Percentiles rank a stretch among this genome's conserved stretches.
Conservation (phyloP, 2,329 filamentous ascomycete species). For the Neophaeococcomyces mojaviensis region DNA sequence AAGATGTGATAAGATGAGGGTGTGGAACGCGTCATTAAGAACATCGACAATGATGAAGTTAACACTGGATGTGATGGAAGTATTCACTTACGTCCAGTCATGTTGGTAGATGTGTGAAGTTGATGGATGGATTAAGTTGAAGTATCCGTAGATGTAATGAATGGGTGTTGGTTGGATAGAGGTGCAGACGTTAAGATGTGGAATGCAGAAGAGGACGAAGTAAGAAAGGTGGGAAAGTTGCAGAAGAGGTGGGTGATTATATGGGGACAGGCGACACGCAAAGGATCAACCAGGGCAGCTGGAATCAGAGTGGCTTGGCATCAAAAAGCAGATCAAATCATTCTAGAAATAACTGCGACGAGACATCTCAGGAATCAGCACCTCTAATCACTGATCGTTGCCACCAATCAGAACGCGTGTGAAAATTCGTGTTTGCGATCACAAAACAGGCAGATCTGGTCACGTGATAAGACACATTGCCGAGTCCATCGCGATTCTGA, state of each 20-base stretch:
- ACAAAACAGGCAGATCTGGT: no score
- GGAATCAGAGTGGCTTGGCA: constrained; percentile 1
- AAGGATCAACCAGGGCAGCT: constrained; percentile 5
- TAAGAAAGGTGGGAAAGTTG: constrained; percentile 10
- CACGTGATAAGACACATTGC: no score
- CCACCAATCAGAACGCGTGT: neutral
- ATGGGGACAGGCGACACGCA: constrained; percentile 11
- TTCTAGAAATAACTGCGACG: neutral
- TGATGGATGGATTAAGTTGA: constrained; percentile 20
- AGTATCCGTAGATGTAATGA: constrained; percentile 11
- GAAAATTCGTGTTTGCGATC: neutral
- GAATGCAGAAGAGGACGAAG: constrained; percentile 14
- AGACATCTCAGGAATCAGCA: neutral
- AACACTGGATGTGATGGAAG: constrained; percentile 8
- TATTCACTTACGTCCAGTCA: constrained; percentile 52
- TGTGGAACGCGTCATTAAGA: constrained; percentile 27
- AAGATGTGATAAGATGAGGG: constrained; percentile 31
- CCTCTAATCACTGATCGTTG: neutral
- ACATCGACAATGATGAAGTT: constrained; percentile 10
- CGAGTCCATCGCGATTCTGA: no score
- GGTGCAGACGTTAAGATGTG: constrained; percentile 12
- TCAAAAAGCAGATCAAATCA: neutral
- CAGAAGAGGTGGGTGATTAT: constrained; percentile 14
- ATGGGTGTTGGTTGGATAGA: constrained; percentile 11
- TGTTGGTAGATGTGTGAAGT: constrained; percentile 36